Base-by-base conservation (phyloP, 306 rosid genomes). In the Ceratonia siliqua region DNA sequence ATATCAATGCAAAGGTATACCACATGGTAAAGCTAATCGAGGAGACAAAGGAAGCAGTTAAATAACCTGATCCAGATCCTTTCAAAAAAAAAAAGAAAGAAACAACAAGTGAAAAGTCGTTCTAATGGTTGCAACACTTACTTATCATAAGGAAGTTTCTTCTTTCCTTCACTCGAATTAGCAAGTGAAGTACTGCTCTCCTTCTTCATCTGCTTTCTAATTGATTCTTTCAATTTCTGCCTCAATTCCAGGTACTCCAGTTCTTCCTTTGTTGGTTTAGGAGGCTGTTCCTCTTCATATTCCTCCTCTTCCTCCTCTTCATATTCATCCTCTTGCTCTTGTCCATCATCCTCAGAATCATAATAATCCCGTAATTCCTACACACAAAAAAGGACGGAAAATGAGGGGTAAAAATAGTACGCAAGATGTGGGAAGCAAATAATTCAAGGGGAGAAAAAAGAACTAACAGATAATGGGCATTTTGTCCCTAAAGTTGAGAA, bases 171-270 rank as follows among this genome's bases (percentile, higher is more conserved):
- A 61, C 62, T 76, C 5, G 85, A 80, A 25, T 83, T 76, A 27
- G 79, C 65, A 67, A 8, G 81, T 61, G 87, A 73, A 70, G 81
- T 50, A 71, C 81, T 74, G 2, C 52, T 84, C 58, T 87, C 92
- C 81, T 70, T 85, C 82, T 86, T 86, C 82, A 81, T 61, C 80
- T 88, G 74, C 82, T 72, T 88, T 78, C 92, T 85, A 17, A 86
- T 59, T 18, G 65, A 76, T 38, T 93, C 97, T 85, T 93, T 93
- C 83, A 88, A 75, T 18, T 80, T 78, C 79, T 91, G 87, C 80
- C 97, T 91, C 84, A 85, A 77, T 70, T 73, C 92, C 71, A 93
- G 97, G 65, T 83, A 91, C 12, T 87, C 90, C 68, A 81, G 10
- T 81, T 85, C 94, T 68, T 91, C 98, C 78, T 86, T 86, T 4